Conservation (phyloP, 805 yeast species). For the Pichia phayaonensis region DNA sequence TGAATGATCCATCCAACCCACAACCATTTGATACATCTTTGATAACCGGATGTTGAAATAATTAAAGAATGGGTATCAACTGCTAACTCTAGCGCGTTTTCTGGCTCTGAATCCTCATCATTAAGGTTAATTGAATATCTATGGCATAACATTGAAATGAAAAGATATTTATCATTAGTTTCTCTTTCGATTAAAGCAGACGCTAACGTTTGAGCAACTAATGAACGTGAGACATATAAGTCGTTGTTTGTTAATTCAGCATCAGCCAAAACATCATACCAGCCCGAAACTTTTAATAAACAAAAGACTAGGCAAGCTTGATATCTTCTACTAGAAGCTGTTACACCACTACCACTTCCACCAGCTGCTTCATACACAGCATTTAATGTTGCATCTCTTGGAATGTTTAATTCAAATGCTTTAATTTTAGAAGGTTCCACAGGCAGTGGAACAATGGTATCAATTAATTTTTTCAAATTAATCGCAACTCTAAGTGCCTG, state of each 20-base stretch:
- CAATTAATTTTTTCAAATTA: constrained; percentile 67
- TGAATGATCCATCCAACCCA: constrained; percentile 94
- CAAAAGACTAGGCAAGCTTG: constrained; percentile 64
- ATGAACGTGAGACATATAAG: constrained; percentile 49
- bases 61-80: constrained; percentile 80
- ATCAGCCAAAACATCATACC: constrained; percentile 61
- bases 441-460: constrained; percentile 62
- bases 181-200: constrained; percentile 60
- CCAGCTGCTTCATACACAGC: constrained; percentile 73
- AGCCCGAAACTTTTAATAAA: constrained; percentile 63
- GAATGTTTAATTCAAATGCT: constrained; percentile 49
- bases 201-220: constrained; percentile 71
- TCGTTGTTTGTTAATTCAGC: constrained; percentile 62
- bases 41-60: constrained; percentile 76
- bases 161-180: constrained; percentile 50
- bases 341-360: constrained; percentile 54
- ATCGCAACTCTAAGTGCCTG: constrained; percentile 64
- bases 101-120: constrained; percentile 53
- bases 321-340: constrained; percentile 51
- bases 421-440: constrained; percentile 41
- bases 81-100: constrained; percentile 77
- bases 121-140: constrained; percentile 60
- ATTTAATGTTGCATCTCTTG: constrained; percentile 50
- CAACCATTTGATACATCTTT: constrained; percentile 79
- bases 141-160: constrained; percentile 70